Base-by-base conservation (phyloP, 164 flowering plant species). In the Annona cherimola region DNA sequence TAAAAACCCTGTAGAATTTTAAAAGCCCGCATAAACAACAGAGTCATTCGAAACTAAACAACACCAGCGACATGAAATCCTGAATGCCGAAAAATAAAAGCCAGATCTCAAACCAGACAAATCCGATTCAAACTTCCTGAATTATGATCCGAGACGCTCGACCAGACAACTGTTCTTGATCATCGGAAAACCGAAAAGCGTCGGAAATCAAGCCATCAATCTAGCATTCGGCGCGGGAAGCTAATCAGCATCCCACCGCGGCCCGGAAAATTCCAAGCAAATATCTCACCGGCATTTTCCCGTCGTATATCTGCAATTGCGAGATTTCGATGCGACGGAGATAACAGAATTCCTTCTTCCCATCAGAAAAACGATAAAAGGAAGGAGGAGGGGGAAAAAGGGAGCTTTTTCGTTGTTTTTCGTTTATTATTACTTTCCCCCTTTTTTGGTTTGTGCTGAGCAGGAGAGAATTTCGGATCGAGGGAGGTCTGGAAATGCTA, bases 381-480 rank as follows among this genome's bases (percentile, higher is more conserved):
- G 26, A 20, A 14, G 45, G 61, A 45, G 4, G 42, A 50, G 4
- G 46, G 44, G 26, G 41, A 60, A 63, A n/a, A 26, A 54, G 12
- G 69, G 12, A 61, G 40, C 42, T 6, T 14, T 59, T 5, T 12
- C 46, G 55, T 41, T 46, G 12, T 68, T 68, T 68, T 46, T 26
- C 35, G 35, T 26, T 26, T 26, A 26, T 26, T 26, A 26, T 14
- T 46, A 5, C 45, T 26, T 26, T 26, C 35, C 35, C 35, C 35
- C 35, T 26, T 26, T 26, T 59, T 45, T 45, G 67, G 42, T 42
- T 64, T 60, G 73, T 63, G 63, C n/a, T 65, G 63, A 4, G 18
- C 50, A 40, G 44, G 41, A 50, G 61, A n/a, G 68, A 20, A 73
- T 69, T 66, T 75, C 81, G 81, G 78, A 69, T 72, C 69, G 60